Evolutionary conservation across 768 basidiomycete genomes (phyloP).

Genomic region (Kwoniella sp.): DNA sequence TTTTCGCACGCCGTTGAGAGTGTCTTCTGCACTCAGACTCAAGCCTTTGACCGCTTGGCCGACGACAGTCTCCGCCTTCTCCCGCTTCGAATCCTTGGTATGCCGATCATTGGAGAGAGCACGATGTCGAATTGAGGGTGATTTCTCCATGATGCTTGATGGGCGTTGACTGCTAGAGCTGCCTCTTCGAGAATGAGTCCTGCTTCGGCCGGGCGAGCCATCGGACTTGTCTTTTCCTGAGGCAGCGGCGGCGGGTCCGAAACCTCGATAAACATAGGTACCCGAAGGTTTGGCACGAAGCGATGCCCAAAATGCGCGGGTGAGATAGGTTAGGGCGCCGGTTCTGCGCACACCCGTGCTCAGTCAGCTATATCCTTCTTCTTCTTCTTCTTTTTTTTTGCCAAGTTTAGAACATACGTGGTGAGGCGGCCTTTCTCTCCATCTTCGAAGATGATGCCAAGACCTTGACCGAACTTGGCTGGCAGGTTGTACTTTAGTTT

Average conservation of each 20-base stretch:
- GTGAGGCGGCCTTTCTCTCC: conserved; percentile 54
- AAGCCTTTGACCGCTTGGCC: conserved; percentile 27
- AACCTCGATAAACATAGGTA: conserved; percentile 57
- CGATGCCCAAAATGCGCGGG: conserved; percentile 53
- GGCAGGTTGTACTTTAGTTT: conserved; percentile 56
- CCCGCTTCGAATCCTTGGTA: conserved; percentile 2
- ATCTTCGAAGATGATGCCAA: conserved; percentile 57
- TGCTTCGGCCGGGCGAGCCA: conserved; percentile 22
- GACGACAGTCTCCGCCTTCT: conserved; percentile 16
- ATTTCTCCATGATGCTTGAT: conserved; percentile 14
- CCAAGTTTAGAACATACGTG: conserved; percentile 41
- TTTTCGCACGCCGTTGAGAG: conserved; percentile 31
- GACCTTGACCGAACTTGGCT: conserved; percentile 40
- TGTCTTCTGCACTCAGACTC: conserved; percentile 22
- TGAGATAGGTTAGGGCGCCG: conserved; percentile 49
- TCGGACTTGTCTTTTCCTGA: conserved; percentile 32
- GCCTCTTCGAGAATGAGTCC: conserved; percentile 39
- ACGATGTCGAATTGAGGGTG: conserved; percentile 18
- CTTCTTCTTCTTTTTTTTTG: neutral
- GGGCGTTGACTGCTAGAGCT: conserved; percentile 36
- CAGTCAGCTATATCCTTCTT: neutral
- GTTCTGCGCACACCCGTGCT: conserved; percentile 48
- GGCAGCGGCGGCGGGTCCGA: conserved; percentile 47
- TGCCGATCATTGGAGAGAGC: conserved; percentile 11
- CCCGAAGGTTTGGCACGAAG: conserved; percentile 52